Evolutionary conservation across 129 eudicot genomes (phyloP).

Genomic region (Escallonia herrerae): DNA sequence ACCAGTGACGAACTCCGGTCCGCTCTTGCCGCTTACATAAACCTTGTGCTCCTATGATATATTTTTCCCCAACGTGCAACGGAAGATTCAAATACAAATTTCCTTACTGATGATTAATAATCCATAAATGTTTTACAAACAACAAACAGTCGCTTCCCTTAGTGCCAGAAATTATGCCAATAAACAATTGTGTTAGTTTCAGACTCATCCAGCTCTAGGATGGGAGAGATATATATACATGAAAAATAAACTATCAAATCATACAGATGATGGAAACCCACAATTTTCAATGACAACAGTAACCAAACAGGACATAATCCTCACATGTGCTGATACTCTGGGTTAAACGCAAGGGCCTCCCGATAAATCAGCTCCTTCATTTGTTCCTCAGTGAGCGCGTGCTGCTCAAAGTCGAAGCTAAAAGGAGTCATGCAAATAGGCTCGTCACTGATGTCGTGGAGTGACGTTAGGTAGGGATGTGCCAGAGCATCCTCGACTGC

Average conservation of each 20-base stretch:
- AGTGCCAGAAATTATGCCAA: slow-evolving; percentile 7
- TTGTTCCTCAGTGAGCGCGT: slow-evolving; percentile 71
- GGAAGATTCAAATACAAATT: too few species aligned
- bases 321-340: slow-evolving; percentile 54
- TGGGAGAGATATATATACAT: slow-evolving; percentile 12
- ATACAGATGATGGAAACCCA: background rate
- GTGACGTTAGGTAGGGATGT: slow-evolving; percentile 65
- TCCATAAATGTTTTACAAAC: too few species aligned
- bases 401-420: slow-evolving; percentile 78
- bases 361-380: slow-evolving; percentile 81
- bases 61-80: too few species aligned
- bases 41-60: too few species aligned
- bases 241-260: background rate
- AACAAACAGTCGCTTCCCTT: background rate
- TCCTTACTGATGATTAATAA: too few species aligned
- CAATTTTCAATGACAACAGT: slow-evolving; percentile 18
- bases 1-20: too few species aligned
- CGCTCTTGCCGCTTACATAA: too few species aligned
- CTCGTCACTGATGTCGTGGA: slow-evolving; percentile 81
- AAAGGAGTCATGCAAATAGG: slow-evolving; percentile 71
- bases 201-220: slow-evolving; percentile 1
- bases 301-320: slow-evolving; percentile 13
- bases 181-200: background rate
- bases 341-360: slow-evolving; percentile 80
- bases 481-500: slow-evolving; percentile 86